A percentile compares a stretch with the other conserved stretches of the same genome.
Evolutionary conservation across 208 protist species (phyloP).

Genomic region (Histomonas meleagridis): DNA sequence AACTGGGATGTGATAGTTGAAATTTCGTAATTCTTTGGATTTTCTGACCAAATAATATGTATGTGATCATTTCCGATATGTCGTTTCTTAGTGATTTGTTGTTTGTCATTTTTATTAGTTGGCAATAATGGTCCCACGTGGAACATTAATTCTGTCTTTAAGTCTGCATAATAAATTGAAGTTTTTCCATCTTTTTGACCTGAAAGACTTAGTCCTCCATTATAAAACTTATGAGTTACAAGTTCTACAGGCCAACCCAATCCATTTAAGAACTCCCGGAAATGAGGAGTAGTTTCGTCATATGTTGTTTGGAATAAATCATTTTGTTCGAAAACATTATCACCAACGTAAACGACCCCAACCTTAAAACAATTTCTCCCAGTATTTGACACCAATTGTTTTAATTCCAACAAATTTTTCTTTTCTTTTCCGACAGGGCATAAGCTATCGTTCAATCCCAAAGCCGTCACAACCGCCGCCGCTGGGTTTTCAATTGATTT

Average conservation of each 20-base stretch:
- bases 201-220: neutral
- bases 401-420: no score
- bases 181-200: neutral
- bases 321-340: neutral
- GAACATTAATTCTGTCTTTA: constrained; percentile 13
- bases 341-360: neutral
- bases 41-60: neutral
- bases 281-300: neutral
- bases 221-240: neutral
- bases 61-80: constrained; percentile 37
- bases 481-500: neutral
- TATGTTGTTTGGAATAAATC: neutral
- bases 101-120: neutral
- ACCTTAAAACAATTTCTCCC: no score
- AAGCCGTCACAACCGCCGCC: neutral
- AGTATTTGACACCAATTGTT: no score
- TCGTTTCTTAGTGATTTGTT: neutral
- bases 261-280: neutral
- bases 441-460: neutral
- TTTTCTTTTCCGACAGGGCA: no score
- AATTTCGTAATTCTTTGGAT: neutral
- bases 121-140: neutral
- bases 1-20: constrained; percentile 11
- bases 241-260: neutral
- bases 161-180: neutral